phyloP scores from a whole-genome alignment of 768 basidiomycete genomes.

The Phlegmacium glaucopus region DNA sequence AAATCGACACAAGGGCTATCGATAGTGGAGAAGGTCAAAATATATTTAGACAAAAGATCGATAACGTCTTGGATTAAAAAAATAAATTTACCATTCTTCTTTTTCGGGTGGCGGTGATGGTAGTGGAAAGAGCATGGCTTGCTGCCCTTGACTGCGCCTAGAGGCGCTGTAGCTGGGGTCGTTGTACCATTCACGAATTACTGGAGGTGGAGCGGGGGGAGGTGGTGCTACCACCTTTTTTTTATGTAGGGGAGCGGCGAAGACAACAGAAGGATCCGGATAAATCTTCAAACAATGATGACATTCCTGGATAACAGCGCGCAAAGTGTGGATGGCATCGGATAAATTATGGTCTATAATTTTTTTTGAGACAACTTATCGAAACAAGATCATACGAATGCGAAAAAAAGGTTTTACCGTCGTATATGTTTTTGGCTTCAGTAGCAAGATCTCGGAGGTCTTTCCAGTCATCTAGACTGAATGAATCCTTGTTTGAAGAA shows the following conservation, averaged over 20 bases:
- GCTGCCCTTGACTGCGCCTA: background rate
- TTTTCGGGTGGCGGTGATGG: background rate
- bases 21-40: slow-evolving; percentile 1
- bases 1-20: slow-evolving; percentile 43
- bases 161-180: slow-evolving; percentile 2
- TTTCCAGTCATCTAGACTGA: slow-evolving; percentile 57
- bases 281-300: slow-evolving; percentile 55
- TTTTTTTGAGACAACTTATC: background rate
- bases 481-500: slow-evolving; percentile 13
- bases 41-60: background rate
- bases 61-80: background rate
- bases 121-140: background rate
- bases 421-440: slow-evolving; percentile 54
- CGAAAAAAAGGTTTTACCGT: slow-evolving; percentile 41
- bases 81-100: slow-evolving; percentile 14
- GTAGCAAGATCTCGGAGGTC: slow-evolving; percentile 62
- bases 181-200: slow-evolving; percentile 12
- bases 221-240: background rate
- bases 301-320: slow-evolving; percentile 66
- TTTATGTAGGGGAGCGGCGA: slow-evolving; percentile 18
- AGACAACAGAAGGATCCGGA: slow-evolving; percentile 55
- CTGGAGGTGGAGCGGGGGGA: background rate
- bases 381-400: background rate
- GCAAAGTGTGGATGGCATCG: slow-evolving; percentile 52
- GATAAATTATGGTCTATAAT: slow-evolving; percentile 39